Conservation (phyloP, 495 filamentous ascomycete genomes). For the Thermothielavioides terrestris region DNA sequence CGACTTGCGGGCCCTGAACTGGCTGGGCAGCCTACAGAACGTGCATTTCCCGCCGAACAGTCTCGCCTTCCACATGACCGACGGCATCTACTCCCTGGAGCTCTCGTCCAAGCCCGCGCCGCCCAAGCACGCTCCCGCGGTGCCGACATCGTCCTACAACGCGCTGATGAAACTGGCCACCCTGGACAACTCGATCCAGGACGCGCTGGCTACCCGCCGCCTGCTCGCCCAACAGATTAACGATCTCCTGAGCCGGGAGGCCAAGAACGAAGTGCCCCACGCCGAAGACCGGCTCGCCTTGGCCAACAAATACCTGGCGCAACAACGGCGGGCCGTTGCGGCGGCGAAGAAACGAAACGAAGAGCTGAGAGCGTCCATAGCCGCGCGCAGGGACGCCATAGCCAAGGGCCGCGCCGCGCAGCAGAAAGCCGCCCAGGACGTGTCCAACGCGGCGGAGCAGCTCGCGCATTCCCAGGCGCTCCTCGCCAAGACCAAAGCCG, state of each 20-base stretch:
- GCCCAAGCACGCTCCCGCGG: slow-evolving; percentile 35
- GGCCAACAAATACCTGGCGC: slow-evolving; percentile 50
- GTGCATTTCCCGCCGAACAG: slow-evolving; percentile 78
- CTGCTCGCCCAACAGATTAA: slow-evolving; percentile 71
- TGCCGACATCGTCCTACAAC: slow-evolving; percentile 75
- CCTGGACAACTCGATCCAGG: slow-evolving; percentile 85
- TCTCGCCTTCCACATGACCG: slow-evolving; percentile 76
- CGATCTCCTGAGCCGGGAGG: slow-evolving; percentile 49
- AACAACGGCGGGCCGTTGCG: slow-evolving; percentile 58
- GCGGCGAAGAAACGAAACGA: slow-evolving; percentile 46
- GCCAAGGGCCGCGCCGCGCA: slow-evolving; percentile 51
- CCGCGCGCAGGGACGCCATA: slow-evolving; percentile 58
- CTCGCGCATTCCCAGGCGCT: slow-evolving; percentile 47
- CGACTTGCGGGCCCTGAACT: slow-evolving; percentile 63
- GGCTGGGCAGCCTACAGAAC: slow-evolving; percentile 69
- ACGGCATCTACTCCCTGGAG: slow-evolving; percentile 74
- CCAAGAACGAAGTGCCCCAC: slow-evolving; percentile 45
- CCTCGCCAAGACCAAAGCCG: slow-evolving; percentile 47
- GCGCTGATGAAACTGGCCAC: slow-evolving; percentile 82
- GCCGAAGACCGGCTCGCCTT: slow-evolving; percentile 55
- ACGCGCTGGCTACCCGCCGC: slow-evolving; percentile 71
- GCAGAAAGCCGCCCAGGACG: slow-evolving; percentile 45
- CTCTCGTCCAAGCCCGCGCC: slow-evolving; percentile 37
- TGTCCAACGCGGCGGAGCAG: slow-evolving; percentile 48
- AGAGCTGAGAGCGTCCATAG: slow-evolving; percentile 58